Evolutionary conservation across 1,139 yeast genomes (phyloP), one percentile per base, ranked within the genome.

Genomic region (Yamadazyma atlantica): DNA sequence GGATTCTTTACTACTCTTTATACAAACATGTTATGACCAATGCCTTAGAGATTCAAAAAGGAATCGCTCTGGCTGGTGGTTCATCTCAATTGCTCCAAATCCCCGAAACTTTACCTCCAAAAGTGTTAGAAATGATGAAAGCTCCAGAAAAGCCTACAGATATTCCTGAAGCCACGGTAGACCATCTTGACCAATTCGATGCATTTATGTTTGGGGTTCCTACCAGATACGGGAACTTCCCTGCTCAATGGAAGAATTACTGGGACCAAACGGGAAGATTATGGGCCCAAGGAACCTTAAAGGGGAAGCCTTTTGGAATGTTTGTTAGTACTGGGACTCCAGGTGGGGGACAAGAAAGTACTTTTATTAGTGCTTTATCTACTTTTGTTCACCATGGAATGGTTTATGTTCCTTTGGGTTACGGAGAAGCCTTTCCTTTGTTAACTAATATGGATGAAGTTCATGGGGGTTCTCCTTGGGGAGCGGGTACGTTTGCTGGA

Each of bases 401-500:
- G 59, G 77, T 82, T 50, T 86, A 57, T 59, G 82, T 86, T 40
- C 95, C 95, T 56, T 74, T 86, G 51, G 95, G 95, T 57, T 85
- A 80, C 71, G 80, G 78, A 51, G 64, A 75, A 51, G 72, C 75
- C 30, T 81, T 81, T 64, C 73, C 75, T 33, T 74, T 75, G 50
- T 61, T 82, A 47, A 62, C 85, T 43, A 74, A 75, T 64, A 60
- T 85, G 43, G 73, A 70, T 14, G 89, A 85, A 68, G 76, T 79
- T 41, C 94, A 84, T 59, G 95, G 95, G 58, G 85, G 85, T 48
- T 81, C 92, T 39, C 78, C 95, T 41, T 86, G 92, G 89, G 95
- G 95, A 66, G 88, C 95, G 36, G 95, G 95, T 55, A 69, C 88
- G 41, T 73, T 74, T 52, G 90, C 95, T 27, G 90, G 82, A 50